Base-by-base conservation (phyloP, 805 yeast species). In the Yamadazyma laniorum region DNA sequence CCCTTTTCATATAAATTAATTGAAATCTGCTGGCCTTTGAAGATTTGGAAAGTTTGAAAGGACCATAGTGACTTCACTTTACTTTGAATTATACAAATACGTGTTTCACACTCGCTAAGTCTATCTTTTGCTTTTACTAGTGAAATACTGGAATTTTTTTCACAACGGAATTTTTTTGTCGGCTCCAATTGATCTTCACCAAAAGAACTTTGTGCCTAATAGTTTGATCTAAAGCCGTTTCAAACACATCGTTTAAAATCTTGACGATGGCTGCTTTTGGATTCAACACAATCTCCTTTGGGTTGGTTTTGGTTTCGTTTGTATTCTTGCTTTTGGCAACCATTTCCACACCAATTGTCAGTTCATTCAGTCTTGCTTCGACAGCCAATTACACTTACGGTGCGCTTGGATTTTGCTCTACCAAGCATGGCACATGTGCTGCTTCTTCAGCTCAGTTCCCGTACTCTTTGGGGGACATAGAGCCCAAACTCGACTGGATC, bases 261-360 rank as follows among this genome's bases (percentile, higher is more conserved):
- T 12, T 15, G 9, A 13, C 23, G 5, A 33, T 3, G 4, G 29
- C 29, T n/a, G 29, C 23, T 4, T 12, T 29, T 7, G 47, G 51
- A 15, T 48, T 52, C 28, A 48, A 47, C 37, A 43, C 54, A 5
- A 32, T 44, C 6, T 43, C 56, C 6, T 33, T 48, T 4, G 34
- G 75, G n/a, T 63, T 74, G 32, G 48, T 74, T 25, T 57, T 79
- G 34, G 66, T 74, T 8, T 67, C 89, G 2, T 59, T 82, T 50
- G 90, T 82, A 11, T 77, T 82, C 43, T 61, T 84, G 31, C 63
- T 85, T 29, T 56, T 85, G 21, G 77, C 82, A 2, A 69, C 79
- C 14, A 66, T 85, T 18, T 72, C 87, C 1, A 70, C 77, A 8
- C 91, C 95, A 0, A 78, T 79, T 1, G 65, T 74, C 6, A 44